Evolutionary conservation across 768 basidiomycete genomes (phyloP).

Genomic region (Clitopilus hobsonii): DNA sequence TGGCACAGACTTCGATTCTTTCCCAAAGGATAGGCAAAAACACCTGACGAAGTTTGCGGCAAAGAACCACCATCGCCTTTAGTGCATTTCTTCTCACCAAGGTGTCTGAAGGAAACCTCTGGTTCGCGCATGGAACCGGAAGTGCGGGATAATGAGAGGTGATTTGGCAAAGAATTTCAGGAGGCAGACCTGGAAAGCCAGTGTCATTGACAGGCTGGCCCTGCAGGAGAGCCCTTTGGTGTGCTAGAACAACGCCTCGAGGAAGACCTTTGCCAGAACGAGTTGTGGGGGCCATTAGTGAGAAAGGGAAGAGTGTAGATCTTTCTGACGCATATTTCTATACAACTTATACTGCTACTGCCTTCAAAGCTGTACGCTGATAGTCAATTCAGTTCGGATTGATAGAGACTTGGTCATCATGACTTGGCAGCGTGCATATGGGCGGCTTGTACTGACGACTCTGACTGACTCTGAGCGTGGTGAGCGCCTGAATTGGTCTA

Average conservation of each 20-base stretch:
- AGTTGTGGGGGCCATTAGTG: not conserved
- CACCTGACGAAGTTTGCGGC: conserved; percentile 10
- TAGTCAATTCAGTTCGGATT: no score
- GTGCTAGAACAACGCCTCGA: not conserved
- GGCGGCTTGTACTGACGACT: no score
- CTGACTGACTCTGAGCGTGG: no score
- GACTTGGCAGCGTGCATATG: no score
- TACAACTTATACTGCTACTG: no score
- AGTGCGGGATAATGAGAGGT: conserved; percentile 11
- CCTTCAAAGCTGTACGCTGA: no score
- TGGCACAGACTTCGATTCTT: conserved; percentile 14
- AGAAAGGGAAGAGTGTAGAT: no score
- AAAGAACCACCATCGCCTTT: conserved; percentile 13
- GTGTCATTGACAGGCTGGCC: conserved; percentile 11
- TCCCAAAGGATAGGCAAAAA: conserved; percentile 14
- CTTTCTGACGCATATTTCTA: no score
- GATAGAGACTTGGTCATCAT: no score
- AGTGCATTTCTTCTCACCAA: conserved; percentile 7
- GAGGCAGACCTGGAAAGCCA: conserved; percentile 15
- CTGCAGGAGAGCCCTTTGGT: conserved; percentile 2
- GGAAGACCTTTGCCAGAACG: not conserved
- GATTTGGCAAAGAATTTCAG: conserved; percentile 21
- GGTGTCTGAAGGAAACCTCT: not conserved
- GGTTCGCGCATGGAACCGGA: conserved; percentile 9
- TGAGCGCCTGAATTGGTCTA: no score